phyloP scores from a whole-genome alignment of 768 basidiomycete genomes.

The Russula emetica region DNA sequence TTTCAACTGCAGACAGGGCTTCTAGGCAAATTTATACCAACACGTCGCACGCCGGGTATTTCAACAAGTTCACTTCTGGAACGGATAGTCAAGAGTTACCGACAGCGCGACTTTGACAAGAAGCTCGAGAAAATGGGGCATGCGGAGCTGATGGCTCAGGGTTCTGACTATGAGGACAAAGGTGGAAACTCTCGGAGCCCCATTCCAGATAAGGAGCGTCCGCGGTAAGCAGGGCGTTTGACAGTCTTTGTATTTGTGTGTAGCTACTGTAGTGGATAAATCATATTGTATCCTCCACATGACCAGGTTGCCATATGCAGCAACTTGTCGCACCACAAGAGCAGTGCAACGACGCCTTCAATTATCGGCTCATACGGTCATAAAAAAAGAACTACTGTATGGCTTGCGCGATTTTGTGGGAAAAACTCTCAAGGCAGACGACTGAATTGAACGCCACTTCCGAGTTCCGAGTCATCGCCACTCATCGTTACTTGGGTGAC shows the following conservation, averaged over 20 bases:
- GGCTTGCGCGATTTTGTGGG: too few relatives aligned
- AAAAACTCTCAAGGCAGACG: too few relatives aligned
- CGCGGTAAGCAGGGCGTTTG: slow-evolving; percentile 6
- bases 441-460: too few relatives aligned
- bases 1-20: slow-evolving; percentile 2
- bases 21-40: slow-evolving; percentile 90
- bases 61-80: slow-evolving; percentile 92
- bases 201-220: slow-evolving; percentile 1
- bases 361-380: too few relatives aligned
- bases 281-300: too few relatives aligned
- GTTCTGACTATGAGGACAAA: slow-evolving; percentile 35
- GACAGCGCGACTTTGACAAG: slow-evolving; percentile 78
- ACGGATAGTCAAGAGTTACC: slow-evolving; percentile 85
- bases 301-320: too few relatives aligned
- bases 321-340: too few relatives aligned
- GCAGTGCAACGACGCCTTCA: too few relatives aligned
- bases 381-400: too few relatives aligned
- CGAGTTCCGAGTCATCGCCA: too few relatives aligned
- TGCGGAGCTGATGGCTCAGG: slow-evolving; percentile 63
- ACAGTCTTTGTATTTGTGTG: not conserved
- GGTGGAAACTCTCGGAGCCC: not conserved
- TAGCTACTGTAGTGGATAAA: slow-evolving; percentile 3
- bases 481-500: too few relatives aligned
- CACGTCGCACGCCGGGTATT: slow-evolving; percentile 88
- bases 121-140: slow-evolving; percentile 89